These are phyloP conservation scores for Cladosporium sp. DNA, from an alignment of 2,329 filamentous ascomycete genomes.

Conservation along the genomic window DNA sequence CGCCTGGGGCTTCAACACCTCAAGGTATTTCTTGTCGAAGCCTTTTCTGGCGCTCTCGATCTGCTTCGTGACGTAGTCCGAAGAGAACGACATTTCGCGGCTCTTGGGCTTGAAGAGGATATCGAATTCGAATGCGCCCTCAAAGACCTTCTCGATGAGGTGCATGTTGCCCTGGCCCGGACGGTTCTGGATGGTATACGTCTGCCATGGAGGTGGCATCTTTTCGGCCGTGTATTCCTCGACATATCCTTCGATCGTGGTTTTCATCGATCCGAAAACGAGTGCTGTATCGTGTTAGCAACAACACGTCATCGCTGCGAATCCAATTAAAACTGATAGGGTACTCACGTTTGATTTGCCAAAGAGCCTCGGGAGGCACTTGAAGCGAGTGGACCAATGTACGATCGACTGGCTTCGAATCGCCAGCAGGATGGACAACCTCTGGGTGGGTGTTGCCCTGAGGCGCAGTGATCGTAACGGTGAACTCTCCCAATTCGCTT, in stretches of 20 bases:
- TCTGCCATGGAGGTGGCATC: constrained; percentile 74
- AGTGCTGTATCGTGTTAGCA: constrained; percentile 43
- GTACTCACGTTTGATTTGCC: constrained; percentile 66
- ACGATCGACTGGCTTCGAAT: constrained; percentile 65
- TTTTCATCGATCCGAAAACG: constrained; percentile 58
- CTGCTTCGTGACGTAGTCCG: constrained; percentile 61
- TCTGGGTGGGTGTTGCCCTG: constrained; percentile 54
- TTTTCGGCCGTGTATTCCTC: constrained; percentile 56
- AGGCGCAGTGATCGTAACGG: constrained; percentile 69
- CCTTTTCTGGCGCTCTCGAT: constrained; percentile 59
- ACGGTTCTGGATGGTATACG: constrained; percentile 69
- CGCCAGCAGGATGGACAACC: constrained; percentile 56
- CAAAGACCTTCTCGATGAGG: constrained; percentile 83
- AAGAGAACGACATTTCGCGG: constrained; percentile 21
- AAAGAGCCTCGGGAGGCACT: constrained; percentile 62
- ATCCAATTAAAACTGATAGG: constrained; percentile 11
- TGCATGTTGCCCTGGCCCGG: constrained; percentile 74
- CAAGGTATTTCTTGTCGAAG: constrained; percentile 69
- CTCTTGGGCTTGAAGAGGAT: constrained; percentile 80
- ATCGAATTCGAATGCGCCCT: constrained; percentile 87
- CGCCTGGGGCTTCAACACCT: constrained; percentile 64
- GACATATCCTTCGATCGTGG: constrained; percentile 54
- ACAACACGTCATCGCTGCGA: constrained; percentile 36
- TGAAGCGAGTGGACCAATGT: constrained; percentile 69
- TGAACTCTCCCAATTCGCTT: constrained; percentile 69